Base-by-base conservation (phyloP, 441 rosid species). In the Pelargonium australe region DNA sequence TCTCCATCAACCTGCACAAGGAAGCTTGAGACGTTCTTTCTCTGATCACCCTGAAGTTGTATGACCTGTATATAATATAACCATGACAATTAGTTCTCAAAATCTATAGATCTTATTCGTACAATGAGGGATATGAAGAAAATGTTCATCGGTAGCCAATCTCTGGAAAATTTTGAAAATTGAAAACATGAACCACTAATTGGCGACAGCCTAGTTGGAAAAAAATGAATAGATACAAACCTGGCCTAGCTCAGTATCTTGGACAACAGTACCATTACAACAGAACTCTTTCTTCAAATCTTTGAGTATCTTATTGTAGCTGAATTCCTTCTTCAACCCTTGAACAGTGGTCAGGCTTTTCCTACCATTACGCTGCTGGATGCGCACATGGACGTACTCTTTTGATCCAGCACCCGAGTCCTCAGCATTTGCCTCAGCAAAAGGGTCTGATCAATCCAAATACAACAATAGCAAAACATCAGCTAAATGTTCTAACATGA, bases 191-290 rank as follows among this genome's bases (percentile, higher is more conserved):
- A 31, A 31, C 34, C 34, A 2, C 34, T 31, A 31, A 31, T 31
- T 31, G 34, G 34, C 3, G 2, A 31, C 34, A 3, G 34, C 34
- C 4, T 23, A 23, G 25, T 2, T 31, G 34, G 34, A 31, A 31
- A 31, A 31, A 2, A 31, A 31, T 3, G 2, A 3, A 31, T 31
- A 31, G 34, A 31, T 31, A 31, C 78, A 25, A 9, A 92, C 98
- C 93, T 92, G 90, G 40, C 98, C 98, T 68, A 92, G 79, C 65
- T 92, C 96, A 44, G 95, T 82, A 73, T 92, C 98, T 77, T 92
- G 90, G 31, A 92, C 98, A 13, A 92, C 97, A 0, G 95, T 89
- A 9, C 97, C 98, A 87, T 90, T 92, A 84, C 98, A 93, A 82
- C 96, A 90, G 73, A 93, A 90, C 66, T 87, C 97, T 69, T 92